Percentiles rank a stretch among this genome's conserved stretches.
Conservation (phyloP, 2,329 filamentous ascomycete species). For the Fusarium robinianum region DNA sequence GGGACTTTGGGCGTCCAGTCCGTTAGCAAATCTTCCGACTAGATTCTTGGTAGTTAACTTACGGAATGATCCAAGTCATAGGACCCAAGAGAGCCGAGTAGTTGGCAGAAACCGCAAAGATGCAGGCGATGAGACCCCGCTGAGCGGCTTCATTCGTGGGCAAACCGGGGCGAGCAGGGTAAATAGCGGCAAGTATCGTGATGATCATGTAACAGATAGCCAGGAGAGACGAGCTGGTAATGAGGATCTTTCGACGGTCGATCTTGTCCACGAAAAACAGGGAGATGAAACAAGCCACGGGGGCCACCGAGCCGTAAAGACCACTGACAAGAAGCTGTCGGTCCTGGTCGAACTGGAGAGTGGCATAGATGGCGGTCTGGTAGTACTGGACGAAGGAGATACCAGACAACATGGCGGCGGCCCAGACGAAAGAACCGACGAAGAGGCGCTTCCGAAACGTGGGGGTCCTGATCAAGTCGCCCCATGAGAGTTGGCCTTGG, state of each 20-base stretch:
- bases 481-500: conserved; percentile 39
- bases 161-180: conserved; percentile 42
- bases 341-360: conserved; percentile 44
- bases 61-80: conserved; percentile 51
- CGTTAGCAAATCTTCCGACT: rapidly evolving
- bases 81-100: conserved; percentile 47
- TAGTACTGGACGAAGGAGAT: conserved; percentile 51
- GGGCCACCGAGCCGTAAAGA: conserved; percentile 45
- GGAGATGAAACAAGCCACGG: conserved; percentile 44
- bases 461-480: conserved; percentile 39
- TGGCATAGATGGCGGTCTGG: conserved; percentile 49
- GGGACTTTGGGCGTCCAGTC: conserved; percentile 29
- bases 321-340: conserved; percentile 47
- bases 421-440: conserved; percentile 48
- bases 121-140: conserved; percentile 46
- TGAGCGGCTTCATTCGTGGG: conserved; percentile 46
- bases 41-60: conserved; percentile 9
- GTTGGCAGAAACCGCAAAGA: conserved; percentile 41
- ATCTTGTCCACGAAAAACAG: conserved; percentile 47
- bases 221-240: conserved; percentile 43
- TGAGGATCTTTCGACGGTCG: conserved; percentile 43
- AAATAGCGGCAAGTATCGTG: conserved; percentile 45
- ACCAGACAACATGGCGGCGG: conserved; percentile 47
- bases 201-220: conserved; percentile 47
- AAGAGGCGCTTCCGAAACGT: conserved; percentile 46